Base-by-base conservation (phyloP, 192 early-diverging fungal genomes). In the Globomyces pollinis-pini region DNA sequence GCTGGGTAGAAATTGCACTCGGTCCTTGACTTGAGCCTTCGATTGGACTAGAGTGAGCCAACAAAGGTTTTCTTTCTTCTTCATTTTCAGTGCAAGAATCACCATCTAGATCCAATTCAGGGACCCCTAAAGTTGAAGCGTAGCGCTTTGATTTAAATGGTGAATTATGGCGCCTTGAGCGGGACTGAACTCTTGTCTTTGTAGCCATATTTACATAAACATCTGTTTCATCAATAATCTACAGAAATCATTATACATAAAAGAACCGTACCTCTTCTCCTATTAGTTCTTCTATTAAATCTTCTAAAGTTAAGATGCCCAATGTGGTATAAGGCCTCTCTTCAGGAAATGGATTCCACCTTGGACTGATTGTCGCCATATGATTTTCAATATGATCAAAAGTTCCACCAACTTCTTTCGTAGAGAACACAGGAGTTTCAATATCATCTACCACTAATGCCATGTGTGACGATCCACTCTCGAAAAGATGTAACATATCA, bases 211-310 rank as follows among this genome's bases (percentile, higher is more conserved):
- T 73, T 36, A 79, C 61, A 49, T 70, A 76, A 7, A 76, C 73
- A 62, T 79, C 77, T 11, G 73, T 76, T 50, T 79, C 77, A 55
- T 79, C 77, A 20, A 79, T 71, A 61, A 79, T 79, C 65, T 79
- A 65, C 38, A 66, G 65, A 12, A 24, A 53, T 26, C 12, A 52
- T 12, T 2, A 18, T 3, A 54, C n/a, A n/a, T n/a, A n/a, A n/a
- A n/a, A n/a, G n/a, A n/a, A n/a, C n/a, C n/a, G n/a, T 41, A 62
- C 50, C 29, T 64, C 63, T 39, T 73, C 71, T 6, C 74, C 74
- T 63, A 80, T 64, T 18, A 80, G 63, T 57, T 80, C 78, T 59
- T 80, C 78, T 50, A 80, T 76, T 21, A 80, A 69, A 39, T 80
- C 78, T 54, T 80, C 78, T 31, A 76, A 51, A 16, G 78, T 80